phyloP scores from a whole-genome alignment of 345 rosid genomes.

The Populus ilicifolia region DNA sequence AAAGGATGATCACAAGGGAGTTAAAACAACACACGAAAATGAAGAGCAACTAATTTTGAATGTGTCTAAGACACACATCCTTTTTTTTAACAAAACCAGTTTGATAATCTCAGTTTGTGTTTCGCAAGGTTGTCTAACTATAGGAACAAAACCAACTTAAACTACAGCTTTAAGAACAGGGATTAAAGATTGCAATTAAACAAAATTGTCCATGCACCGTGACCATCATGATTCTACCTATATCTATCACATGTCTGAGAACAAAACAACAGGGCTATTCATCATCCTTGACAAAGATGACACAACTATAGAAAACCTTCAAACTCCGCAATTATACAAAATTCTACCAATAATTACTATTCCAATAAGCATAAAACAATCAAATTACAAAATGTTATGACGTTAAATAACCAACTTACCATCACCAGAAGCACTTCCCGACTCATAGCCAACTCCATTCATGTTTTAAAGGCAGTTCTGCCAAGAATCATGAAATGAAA shows the following conservation, averaged over 20 bases:
- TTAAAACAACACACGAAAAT: background rate
- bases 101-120: background rate
- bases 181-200: background rate
- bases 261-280: background rate
- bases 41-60: background rate
- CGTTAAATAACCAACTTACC: slow-evolving; percentile 23
- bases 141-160: background rate
- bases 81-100: background rate
- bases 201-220: background rate
- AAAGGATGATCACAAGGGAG: slow-evolving; percentile 7
- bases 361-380: background rate
- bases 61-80: too few species aligned
- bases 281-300: background rate
- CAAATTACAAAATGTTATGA: background rate
- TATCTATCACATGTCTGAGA: background rate
- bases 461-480: slow-evolving; percentile 16
- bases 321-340: background rate
- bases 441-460: slow-evolving; percentile 34
- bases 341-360: background rate
- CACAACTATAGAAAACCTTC: background rate
- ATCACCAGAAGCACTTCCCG: slow-evolving; percentile 39
- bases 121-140: background rate
- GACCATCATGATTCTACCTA: background rate
- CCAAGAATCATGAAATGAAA: background rate
- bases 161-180: background rate